A percentile compares a stretch with the other conserved stretches of the same genome.
phyloP scores from a whole-genome alignment of 2,329 filamentous ascomycete species.

The Microdochium nivale region DNA sequence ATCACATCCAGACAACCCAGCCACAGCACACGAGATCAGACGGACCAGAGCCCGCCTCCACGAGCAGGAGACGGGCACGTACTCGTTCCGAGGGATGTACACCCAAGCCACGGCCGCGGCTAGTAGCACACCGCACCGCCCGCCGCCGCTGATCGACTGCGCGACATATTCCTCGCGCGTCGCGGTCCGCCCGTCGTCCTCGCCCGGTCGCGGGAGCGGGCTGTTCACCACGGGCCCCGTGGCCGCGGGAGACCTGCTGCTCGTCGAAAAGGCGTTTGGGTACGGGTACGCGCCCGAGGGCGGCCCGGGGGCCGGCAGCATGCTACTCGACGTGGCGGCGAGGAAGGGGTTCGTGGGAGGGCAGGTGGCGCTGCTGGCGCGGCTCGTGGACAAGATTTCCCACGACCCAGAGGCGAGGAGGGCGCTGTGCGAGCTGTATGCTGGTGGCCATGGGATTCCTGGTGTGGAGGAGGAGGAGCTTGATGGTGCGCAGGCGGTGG shows the following conservation, averaged over 20 bases:
- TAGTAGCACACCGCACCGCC: too few species aligned
- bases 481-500: constrained; percentile 1
- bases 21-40: constrained; percentile 17
- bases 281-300: constrained; percentile 21
- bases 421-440: constrained; percentile 26
- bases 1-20: constrained; percentile 23
- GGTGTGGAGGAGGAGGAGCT: too few species aligned
- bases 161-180: constrained; percentile 35
- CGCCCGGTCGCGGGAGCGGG: constrained; percentile 32
- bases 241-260: constrained; percentile 38
- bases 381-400: constrained; percentile 34
- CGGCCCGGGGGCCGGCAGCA: constrained; percentile 6
- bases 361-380: constrained; percentile 28
- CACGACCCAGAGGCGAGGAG: constrained; percentile 25
- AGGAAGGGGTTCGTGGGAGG: constrained; percentile 23
- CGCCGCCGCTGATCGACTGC: constrained; percentile 35
- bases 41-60: constrained; percentile 19
- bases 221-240: constrained; percentile 40
- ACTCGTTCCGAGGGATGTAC: constrained; percentile 27
- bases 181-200: constrained; percentile 24
- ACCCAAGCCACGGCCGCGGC: constrained; percentile 19
- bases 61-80: constrained; percentile 30
- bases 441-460: constrained; percentile 30
- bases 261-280: constrained; percentile 48
- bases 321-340: constrained; percentile 28